phyloP scores from a whole-genome alignment of 1,139 yeast species.

The Taphrina pruni region DNA sequence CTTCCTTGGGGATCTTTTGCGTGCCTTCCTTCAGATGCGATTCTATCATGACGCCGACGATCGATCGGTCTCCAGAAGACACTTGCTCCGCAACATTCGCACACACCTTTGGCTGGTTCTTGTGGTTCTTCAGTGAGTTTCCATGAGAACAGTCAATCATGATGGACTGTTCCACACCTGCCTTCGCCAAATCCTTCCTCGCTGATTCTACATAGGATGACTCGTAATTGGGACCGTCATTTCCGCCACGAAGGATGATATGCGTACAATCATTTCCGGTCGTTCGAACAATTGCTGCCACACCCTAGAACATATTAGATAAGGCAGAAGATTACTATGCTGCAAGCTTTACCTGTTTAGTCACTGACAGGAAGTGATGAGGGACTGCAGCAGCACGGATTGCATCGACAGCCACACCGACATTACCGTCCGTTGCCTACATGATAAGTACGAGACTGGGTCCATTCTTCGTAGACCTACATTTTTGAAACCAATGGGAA shows the following conservation, averaged over 20 bases:
- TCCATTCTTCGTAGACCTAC: slow-evolving; percentile 55
- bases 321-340: not conserved
- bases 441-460: not conserved
- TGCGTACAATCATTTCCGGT: slow-evolving; percentile 57
- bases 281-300: slow-evolving; percentile 57
- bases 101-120: slow-evolving; percentile 90
- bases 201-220: slow-evolving; percentile 76
- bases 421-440: slow-evolving; percentile 77
- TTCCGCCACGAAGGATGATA: slow-evolving; percentile 94
- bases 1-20: slow-evolving; percentile 69
- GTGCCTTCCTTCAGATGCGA: slow-evolving; percentile 90
- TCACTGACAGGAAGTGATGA: slow-evolving; percentile 96
- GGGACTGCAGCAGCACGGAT: slow-evolving; percentile 88
- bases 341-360: slow-evolving; percentile 95
- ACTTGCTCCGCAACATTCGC: slow-evolving; percentile 80
- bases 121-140: slow-evolving; percentile 90
- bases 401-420: slow-evolving; percentile 93
- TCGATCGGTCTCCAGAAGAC: slow-evolving; percentile 73
- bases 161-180: slow-evolving; percentile 57
- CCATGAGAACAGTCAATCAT: slow-evolving; percentile 99
- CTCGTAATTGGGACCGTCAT: slow-evolving; percentile 90
- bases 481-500: slow-evolving; percentile 98
- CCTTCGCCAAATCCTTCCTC: slow-evolving; percentile 63
- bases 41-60: slow-evolving; percentile 96
- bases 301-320: slow-evolving; percentile 80